Conservation (phyloP, 805 yeast species). For the Nakazawaea wyomingensis region DNA sequence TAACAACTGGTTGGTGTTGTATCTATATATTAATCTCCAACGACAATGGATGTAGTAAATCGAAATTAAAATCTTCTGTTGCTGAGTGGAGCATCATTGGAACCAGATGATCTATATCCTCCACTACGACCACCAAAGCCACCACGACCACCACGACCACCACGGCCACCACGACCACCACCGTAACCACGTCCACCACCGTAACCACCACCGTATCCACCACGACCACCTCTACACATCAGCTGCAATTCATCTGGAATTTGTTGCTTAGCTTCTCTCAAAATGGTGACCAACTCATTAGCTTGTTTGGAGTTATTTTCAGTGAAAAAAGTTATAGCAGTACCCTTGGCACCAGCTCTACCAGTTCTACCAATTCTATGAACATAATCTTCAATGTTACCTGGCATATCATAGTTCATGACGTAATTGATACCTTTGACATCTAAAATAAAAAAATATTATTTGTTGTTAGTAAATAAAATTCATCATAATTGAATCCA, state of each 20-base stretch:
- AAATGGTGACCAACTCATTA: slow-evolving; percentile 79
- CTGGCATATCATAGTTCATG: slow-evolving; percentile 95
- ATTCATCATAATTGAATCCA: not conserved
- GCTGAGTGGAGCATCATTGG: slow-evolving; percentile 43
- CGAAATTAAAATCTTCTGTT: slow-evolving; percentile 36
- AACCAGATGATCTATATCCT: slow-evolving; percentile 29
- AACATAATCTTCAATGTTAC: slow-evolving; percentile 96
- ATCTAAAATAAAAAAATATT: slow-evolving; percentile 44
- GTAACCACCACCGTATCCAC: slow-evolving; percentile 47
- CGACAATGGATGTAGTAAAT: too few relatives aligned
- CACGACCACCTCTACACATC: slow-evolving; percentile 70
- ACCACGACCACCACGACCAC: slow-evolving; percentile 32
- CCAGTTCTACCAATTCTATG: slow-evolving; percentile 99
- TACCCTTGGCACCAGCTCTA: slow-evolving; percentile 96
- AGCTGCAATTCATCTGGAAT: slow-evolving; percentile 75
- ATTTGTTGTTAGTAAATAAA: slow-evolving; percentile 4
- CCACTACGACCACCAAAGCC: slow-evolving; percentile 19
- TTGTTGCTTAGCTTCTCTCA: slow-evolving; percentile 92
- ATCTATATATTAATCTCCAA: too few relatives aligned
- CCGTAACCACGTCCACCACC: slow-evolving; percentile 55
- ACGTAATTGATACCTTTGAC: slow-evolving; percentile 96
- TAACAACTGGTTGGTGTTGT: too few relatives aligned
- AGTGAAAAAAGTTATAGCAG: slow-evolving; percentile 92
- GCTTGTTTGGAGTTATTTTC: slow-evolving; percentile 84
- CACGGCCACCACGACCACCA: slow-evolving; percentile 43